Percentiles rank a stretch among this genome's conserved stretches.
Conservation (phyloP, 805 yeast species). For the Lachancea dasiensis region DNA sequence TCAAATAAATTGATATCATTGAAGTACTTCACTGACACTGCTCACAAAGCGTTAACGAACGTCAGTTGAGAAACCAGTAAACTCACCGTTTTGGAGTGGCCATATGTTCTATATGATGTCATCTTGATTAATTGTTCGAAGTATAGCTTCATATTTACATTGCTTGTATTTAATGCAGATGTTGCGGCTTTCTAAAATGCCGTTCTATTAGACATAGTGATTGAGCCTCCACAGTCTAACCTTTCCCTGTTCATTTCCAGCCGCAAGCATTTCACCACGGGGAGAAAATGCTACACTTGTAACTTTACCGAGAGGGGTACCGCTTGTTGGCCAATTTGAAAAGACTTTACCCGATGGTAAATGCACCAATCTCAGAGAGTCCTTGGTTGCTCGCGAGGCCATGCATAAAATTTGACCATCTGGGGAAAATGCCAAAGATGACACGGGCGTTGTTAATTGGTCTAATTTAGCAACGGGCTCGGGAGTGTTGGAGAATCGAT, state of each 20-base stretch:
- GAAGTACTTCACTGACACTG: background rate
- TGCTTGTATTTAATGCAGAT: no score
- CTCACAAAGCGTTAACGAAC: no score
- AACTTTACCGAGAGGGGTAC: constrained; percentile 94
- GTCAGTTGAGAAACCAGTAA: no score
- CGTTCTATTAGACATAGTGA: constrained; percentile 44
- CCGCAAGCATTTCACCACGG: constrained; percentile 71
- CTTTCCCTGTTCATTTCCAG: constrained; percentile 88
- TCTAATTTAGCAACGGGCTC: constrained; percentile 64
- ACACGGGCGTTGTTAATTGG: constrained; percentile 75
- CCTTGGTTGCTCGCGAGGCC: constrained; percentile 79
- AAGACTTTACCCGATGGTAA: constrained; percentile 81
- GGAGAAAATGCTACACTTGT: constrained; percentile 77
- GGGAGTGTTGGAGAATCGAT: constrained; percentile 38
- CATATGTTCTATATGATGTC: background rate
- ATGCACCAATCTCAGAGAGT: constrained; percentile 81
- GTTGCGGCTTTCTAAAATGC: constrained; percentile 4
- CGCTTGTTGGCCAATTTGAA: constrained; percentile 95
- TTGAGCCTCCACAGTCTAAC: constrained; percentile 85
- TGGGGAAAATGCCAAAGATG: constrained; percentile 63
- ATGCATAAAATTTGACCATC: constrained; percentile 88
- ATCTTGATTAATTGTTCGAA: no score
- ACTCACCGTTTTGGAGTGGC: background rate
- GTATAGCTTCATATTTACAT: no score
- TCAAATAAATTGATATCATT: background rate